phyloP scores from a whole-genome alignment of 2,329 filamentous ascomycete genomes.

The Grosmannia clavigera region DNA sequence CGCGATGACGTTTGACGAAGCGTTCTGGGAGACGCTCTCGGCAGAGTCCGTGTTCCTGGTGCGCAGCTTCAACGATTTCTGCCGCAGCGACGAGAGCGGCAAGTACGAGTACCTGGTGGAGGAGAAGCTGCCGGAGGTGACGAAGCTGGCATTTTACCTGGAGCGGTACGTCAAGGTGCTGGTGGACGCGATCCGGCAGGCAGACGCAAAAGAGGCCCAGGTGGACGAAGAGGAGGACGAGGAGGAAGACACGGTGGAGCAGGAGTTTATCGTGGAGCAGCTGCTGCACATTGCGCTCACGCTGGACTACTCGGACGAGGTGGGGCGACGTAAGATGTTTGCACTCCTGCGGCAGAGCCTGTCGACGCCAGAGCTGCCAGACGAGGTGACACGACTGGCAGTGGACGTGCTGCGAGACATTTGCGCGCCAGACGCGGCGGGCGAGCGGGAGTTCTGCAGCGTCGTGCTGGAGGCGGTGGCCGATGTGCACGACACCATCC shows the following conservation, averaged over 20 bases:
- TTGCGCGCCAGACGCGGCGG: constrained; percentile 60
- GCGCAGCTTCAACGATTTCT: constrained; percentile 90
- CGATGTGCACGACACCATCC: constrained; percentile 91
- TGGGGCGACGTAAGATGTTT: constrained; percentile 93
- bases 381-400: constrained; percentile 81
- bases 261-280: constrained; percentile 93
- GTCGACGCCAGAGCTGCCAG: constrained; percentile 75
- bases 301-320: constrained; percentile 94
- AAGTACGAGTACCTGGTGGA: constrained; percentile 68
- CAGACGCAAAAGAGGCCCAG: constrained; percentile 35
- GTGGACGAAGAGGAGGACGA: constrained; percentile 55
- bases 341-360: constrained; percentile 75
- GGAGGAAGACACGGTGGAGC: constrained; percentile 74
- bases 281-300: constrained; percentile 83
- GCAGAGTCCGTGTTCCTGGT: constrained; percentile 84
- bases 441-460: constrained; percentile 72
- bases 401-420: constrained; percentile 73
- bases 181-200: constrained; percentile 48
- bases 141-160: constrained; percentile 75
- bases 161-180: constrained; percentile 65
- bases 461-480: constrained; percentile 87
- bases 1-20: constrained; percentile 56
- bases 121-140: constrained; percentile 92
- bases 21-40: constrained; percentile 68
- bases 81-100: constrained; percentile 58